phyloP scores from a whole-genome alignment of 345 rosid species.

The Euphorbia lathyris region DNA sequence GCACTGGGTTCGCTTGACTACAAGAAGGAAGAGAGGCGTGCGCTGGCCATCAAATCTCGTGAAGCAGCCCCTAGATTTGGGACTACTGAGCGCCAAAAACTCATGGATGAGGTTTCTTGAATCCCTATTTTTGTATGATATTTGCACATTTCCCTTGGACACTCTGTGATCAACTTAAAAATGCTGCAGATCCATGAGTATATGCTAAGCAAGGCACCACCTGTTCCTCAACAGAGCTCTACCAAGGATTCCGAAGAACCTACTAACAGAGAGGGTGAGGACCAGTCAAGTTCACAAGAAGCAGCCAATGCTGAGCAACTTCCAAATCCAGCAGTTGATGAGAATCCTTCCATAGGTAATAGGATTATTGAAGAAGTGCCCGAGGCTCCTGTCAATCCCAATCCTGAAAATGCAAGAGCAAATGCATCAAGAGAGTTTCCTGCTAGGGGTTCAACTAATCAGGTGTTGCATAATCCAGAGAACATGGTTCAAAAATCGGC shows the following conservation, averaged over 20 bases:
- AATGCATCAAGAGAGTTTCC: constrained; percentile 36
- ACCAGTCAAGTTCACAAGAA: constrained; percentile 18
- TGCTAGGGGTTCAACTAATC: constrained; percentile 21
- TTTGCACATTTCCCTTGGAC: background rate
- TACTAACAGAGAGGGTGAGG: constrained; percentile 19
- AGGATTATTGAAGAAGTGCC: constrained; percentile 45
- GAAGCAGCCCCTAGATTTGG: constrained; percentile 75
- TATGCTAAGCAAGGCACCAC: constrained; percentile 78
- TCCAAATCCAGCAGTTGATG: constrained; percentile 24
- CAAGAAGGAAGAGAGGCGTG: constrained; percentile 77
- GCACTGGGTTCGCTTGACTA: constrained; percentile 93
- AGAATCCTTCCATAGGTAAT: constrained; percentile 26
- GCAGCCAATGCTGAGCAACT: constrained; percentile 17
- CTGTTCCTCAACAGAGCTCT: constrained; percentile 44
- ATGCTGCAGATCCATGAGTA: constrained; percentile 72
- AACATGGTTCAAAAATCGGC: constrained; percentile 55
- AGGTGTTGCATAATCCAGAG: constrained; percentile 30
- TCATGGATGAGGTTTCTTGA: constrained; percentile 72
- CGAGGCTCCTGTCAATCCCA: constrained; percentile 32
- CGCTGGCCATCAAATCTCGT: constrained; percentile 86
- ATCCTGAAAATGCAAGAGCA: constrained; percentile 28
- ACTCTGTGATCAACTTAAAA: background rate
- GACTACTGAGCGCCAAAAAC: constrained; percentile 73
- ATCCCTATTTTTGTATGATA: background rate
- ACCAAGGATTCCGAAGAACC: constrained; percentile 29